Percentiles rank a stretch among this genome's conserved stretches.
These are phyloP conservation scores for Chlorella sp. DNA, from an alignment of 139 green algal genomes.

Conservation along the genomic window DNA sequence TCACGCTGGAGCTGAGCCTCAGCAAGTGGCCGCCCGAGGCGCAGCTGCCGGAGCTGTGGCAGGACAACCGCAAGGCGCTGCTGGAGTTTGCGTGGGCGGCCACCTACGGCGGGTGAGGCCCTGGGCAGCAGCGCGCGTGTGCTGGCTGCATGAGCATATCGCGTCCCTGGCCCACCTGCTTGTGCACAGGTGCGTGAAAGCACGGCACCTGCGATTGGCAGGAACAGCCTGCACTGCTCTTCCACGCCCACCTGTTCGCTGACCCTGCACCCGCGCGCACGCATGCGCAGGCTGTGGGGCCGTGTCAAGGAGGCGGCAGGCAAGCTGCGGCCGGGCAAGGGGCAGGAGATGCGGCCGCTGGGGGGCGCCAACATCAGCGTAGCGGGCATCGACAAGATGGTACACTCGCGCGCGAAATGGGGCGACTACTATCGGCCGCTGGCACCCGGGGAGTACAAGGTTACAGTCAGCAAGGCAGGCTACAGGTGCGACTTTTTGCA, in stretches of 20 bases:
- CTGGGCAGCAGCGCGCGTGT: no score
- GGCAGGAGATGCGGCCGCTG: slow-evolving; percentile 26
- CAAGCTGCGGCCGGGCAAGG: slow-evolving; percentile 27
- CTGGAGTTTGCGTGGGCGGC: slow-evolving; percentile 55
- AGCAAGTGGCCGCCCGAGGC: slow-evolving; percentile 71
- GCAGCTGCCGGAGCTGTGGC: slow-evolving; percentile 57
- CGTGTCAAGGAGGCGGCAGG: slow-evolving; percentile 2
- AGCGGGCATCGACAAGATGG: slow-evolving; percentile 47
- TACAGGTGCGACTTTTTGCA: slow-evolving; percentile 28
- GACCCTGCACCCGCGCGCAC: background rate
- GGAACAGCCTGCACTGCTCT: background rate
- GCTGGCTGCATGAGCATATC: no score
- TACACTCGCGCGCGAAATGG: slow-evolving; percentile 9
- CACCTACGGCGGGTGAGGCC: slow-evolving; percentile 48
- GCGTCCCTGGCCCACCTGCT: no score
- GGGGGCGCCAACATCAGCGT: slow-evolving; percentile 36
- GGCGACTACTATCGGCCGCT: slow-evolving; percentile 68
- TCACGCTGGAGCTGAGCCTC: slow-evolving; percentile 89
- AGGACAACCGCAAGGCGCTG: slow-evolving; percentile 71
- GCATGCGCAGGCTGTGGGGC: slow-evolving; percentile 27
- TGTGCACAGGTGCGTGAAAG: no score
- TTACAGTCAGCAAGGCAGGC: slow-evolving; percentile 40
- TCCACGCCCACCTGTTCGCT: no score
- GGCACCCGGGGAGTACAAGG: slow-evolving; percentile 64
- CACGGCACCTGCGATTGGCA: no score